Percentiles rank a stretch among this genome's conserved stretches.
phyloP scores from a whole-genome alignment of 2,329 filamentous ascomycete genomes.

The Cordyceps fumosorosea region DNA sequence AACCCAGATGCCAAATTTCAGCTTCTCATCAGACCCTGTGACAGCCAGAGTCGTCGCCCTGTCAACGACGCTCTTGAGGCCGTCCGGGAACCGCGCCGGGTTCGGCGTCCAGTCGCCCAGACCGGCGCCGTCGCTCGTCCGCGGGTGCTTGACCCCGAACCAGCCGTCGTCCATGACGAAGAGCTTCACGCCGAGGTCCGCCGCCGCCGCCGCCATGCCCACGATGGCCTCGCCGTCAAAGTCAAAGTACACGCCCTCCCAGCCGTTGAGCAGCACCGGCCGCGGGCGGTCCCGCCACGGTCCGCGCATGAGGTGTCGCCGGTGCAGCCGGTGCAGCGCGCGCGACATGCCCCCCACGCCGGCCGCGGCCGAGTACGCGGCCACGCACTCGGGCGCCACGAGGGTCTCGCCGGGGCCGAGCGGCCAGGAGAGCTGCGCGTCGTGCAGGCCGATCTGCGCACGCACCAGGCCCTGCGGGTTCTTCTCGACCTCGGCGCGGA shows the following conservation, averaged over 20 bases:
- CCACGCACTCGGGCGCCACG: conserved; percentile 52
- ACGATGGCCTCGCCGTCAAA: conserved; percentile 51
- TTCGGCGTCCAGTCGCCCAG: conserved; percentile 57
- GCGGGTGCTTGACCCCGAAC: conserved; percentile 57
- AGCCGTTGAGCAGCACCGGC: conserved; percentile 57
- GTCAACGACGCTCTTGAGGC: conserved; percentile 43
- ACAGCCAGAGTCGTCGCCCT: conserved; percentile 43
- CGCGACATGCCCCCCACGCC: conserved; percentile 58
- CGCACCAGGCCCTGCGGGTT: conserved; percentile 56
- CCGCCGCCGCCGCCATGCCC: conserved; percentile 47
- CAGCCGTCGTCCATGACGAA: conserved; percentile 62
- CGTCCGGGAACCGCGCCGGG: conserved; percentile 50
- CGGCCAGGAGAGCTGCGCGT: conserved; percentile 52
- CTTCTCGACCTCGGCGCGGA: conserved; percentile 54
- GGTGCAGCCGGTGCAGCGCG: conserved; percentile 53
- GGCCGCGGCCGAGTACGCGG: conserved; percentile 49
- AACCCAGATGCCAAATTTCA: conserved; percentile 60
- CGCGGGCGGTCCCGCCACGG: conserved; percentile 44
- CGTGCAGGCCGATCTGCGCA: conserved; percentile 54
- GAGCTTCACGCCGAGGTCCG: conserved; percentile 52
- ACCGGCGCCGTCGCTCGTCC: conserved; percentile 48
- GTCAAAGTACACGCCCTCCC: conserved; percentile 56
- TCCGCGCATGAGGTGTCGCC: conserved; percentile 52
- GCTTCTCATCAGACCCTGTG: conserved; percentile 36
- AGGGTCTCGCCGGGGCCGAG: conserved; percentile 50